Evolutionary conservation across 2,329 filamentous ascomycete genomes (phyloP), one percentile per base, ranked within the genome.

Genomic region (Sporothrix sp.): DNA sequence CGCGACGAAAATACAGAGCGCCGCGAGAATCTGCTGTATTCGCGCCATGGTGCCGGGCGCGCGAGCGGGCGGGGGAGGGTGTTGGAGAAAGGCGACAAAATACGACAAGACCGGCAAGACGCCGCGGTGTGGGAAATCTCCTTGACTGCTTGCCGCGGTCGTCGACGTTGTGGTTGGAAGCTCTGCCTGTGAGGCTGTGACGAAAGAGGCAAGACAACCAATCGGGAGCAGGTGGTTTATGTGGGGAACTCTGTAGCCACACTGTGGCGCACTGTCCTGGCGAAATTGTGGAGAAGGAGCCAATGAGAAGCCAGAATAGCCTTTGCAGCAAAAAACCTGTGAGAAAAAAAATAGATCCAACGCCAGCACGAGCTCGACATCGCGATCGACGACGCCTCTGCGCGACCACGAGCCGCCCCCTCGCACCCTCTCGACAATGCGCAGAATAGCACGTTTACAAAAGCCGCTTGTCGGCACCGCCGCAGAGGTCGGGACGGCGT

Each of bases 11-110:
- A 57, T 61, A 36, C 62, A 63, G 2, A 73, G 28, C 1, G 71
- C 58, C 37, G 71, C 59, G 16, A 66, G 40, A 0, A 72, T 39
- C 6, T 67, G 48, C 1, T 63, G 58, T 63, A 68, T 59, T 56
- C 69, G 66, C 46, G 68, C 63, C 70, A 73, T 73, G 32, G 32
- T 27, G 33, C 14, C n/a, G n/a, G n/a, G n/a, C n/a, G n/a, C n/a
- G n/a, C n/a, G n/a, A n/a, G n/a, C n/a, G n/a, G n/a, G n/a, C n/a
- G 10, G 30, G 8, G 7, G 25, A n/a, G 21, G 37, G 32, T 37
- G 32, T 18, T 6, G 28, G 13, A 4, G 7, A 7, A 20, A 10
- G 14, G 13, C 10, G n/a, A n/a, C 27, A n/a, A 21, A 16, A 9
- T 1, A 9, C 3, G 28, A 7, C 4, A 7, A 32, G n/a, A 35